Evolutionary conservation across 352 stramenopile species (phyloP), one percentile per base, ranked within the genome.

Genomic region (Globisporangium irregulare): DNA sequence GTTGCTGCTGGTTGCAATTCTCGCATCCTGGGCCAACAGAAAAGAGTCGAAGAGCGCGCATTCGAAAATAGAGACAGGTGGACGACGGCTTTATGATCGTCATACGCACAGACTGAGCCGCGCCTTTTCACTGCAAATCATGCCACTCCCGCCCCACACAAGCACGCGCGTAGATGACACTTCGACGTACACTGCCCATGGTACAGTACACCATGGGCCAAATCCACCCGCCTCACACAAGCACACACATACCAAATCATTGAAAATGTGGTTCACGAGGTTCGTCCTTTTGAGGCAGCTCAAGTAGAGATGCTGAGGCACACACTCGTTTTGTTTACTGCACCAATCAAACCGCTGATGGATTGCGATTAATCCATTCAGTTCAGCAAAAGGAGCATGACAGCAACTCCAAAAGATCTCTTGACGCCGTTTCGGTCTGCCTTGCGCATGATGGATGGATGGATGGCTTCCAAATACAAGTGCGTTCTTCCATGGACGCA

Each of bases 321-420:
- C 43, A 51, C 43, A 51, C 18, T 2, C 18, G 43, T 24, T 51
- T 24, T 51, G 43, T 51, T 51, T 51, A 51, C 43, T 51, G 43
- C 18, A 24, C 5, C 43, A 51, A 18, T 15, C 22, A 25, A 60
- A 22, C 10, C 25, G 8, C 5, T 34, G 54, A 60, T 34, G 50
- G 22, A 27, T 27, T 56, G 50, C n/a, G 48, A 56, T 56, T 56
- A 56, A 56, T 56, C n/a, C 50, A 56, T 29, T 29, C n/a, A 56
- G 50, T 29, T 29, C 50, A 56, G 50, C 50, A 56, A 25, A 27
- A 56, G 10, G 9, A 56, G 50, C 50, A 27, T 29, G 50, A 29
- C 48, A 54, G 46, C 50, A 12, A n/a, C 50, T 29, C 8, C 54
- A 27, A 32, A 59, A 60, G 29, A 60, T 60, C 43, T 57, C 48